Conservation (phyloP, 768 basidiomycete genomes). For the Postia placenta region DNA sequence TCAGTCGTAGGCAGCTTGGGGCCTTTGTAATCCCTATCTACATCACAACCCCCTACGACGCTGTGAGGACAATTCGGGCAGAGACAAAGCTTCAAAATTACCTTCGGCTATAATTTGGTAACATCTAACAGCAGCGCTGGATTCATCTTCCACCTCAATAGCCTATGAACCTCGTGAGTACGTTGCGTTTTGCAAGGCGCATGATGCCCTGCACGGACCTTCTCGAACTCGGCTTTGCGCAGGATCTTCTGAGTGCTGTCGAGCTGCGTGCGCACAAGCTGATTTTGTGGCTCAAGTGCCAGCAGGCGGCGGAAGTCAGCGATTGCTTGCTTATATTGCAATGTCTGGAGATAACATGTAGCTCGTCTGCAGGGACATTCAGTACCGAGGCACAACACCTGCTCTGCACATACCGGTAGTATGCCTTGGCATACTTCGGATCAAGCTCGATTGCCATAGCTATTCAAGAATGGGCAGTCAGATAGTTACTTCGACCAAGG, state of each 20-base stretch:
- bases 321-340: slow-evolving; percentile 83
- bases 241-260: slow-evolving; percentile 88
- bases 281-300: slow-evolving; percentile 80
- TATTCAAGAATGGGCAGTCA: slow-evolving; percentile 29
- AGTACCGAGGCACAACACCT: no score
- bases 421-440: slow-evolving; percentile 86
- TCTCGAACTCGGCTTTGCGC: slow-evolving; percentile 87
- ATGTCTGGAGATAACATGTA: slow-evolving; percentile 82
- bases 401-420: slow-evolving; percentile 66
- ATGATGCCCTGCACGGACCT: slow-evolving; percentile 38
- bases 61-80: neutral
- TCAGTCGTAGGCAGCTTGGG: slow-evolving; percentile 58
- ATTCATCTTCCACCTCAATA: slow-evolving; percentile 89
- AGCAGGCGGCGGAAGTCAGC: slow-evolving; percentile 85
- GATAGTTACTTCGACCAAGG: no score
- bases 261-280: slow-evolving; percentile 71
- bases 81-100: slow-evolving; percentile 22
- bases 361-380: slow-evolving; percentile 77
- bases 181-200: neutral
- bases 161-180: slow-evolving; percentile 42
- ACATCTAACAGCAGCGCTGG: slow-evolving; percentile 70
- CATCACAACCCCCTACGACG: slow-evolving; percentile 62
- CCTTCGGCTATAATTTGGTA: slow-evolving; percentile 75
- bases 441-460: slow-evolving; percentile 85
- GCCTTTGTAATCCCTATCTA: slow-evolving; percentile 70